These are phyloP conservation scores for Torulaspora maleeae DNA, from an alignment of 805 yeast genomes.

Conservation along the genomic window DNA sequence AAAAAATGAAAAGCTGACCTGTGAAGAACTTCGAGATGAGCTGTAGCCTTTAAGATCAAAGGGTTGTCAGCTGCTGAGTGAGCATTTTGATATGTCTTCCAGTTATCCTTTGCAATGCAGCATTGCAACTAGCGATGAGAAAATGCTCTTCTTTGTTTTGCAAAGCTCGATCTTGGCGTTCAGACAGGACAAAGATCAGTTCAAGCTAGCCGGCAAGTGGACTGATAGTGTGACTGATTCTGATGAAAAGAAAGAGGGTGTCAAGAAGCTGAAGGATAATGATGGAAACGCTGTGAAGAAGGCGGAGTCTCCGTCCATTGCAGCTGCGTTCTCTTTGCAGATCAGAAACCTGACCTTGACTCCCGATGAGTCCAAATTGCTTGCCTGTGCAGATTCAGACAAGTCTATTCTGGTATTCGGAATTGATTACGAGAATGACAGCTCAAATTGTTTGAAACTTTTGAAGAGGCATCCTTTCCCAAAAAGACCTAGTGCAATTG, in stretches of 20 bases:
- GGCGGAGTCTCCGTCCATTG: constrained; percentile 58
- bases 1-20: constrained; percentile 4
- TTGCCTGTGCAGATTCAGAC: constrained; percentile 76
- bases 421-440: constrained; percentile 29
- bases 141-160: constrained; percentile 50
- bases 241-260: neutral
- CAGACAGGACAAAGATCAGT: constrained; percentile 37
- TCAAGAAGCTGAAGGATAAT: constrained; percentile 36
- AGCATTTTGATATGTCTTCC: constrained; percentile 31
- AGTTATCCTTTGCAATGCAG: constrained; percentile 70
- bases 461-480: constrained; percentile 74
- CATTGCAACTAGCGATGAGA: constrained; percentile 42
- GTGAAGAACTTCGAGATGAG: constrained; percentile 12
- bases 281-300: constrained; percentile 49
- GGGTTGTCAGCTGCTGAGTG: no score
- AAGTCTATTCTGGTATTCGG: constrained; percentile 68
- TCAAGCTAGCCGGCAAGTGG: constrained; percentile 49
- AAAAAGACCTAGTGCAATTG: constrained; percentile 85
- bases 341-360: constrained; percentile 59
- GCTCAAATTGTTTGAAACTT: constrained; percentile 43
- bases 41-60: neutral
- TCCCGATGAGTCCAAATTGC: constrained; percentile 48
- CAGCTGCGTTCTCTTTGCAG: constrained; percentile 61
- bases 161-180: constrained; percentile 58
- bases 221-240: constrained; percentile 45